A percentile compares a stretch with the other conserved stretches of the same genome.
Evolutionary conservation across 2,329 filamentous ascomycete species (phyloP).

Genomic region (Trichophyton schoenleinii): DNA sequence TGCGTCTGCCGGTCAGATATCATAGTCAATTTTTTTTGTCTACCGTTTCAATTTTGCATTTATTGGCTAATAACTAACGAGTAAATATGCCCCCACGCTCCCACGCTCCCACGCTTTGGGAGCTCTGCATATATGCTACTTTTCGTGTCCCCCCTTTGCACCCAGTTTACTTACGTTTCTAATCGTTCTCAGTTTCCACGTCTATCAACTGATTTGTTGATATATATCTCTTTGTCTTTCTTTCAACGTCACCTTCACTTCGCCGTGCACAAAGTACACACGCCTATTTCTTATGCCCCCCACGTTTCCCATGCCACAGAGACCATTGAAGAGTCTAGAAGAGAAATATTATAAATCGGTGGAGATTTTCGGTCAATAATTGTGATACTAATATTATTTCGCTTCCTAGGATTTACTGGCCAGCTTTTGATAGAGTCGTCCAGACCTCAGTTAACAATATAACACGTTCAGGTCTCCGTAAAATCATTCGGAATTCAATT

Average conservation of each 20-base stretch:
- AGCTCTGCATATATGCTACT: no score
- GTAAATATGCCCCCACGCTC: neutral
- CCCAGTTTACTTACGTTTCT: no score
- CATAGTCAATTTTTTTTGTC: neutral
- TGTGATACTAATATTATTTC: neutral
- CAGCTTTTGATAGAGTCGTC: neutral
- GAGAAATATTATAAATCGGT: neutral
- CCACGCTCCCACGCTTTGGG: no score
- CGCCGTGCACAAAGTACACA: neutral
- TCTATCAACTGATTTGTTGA: no score
- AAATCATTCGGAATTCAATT: neutral
- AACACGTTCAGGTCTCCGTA: neutral
- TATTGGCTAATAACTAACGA: neutral
- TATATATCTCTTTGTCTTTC: neutral
- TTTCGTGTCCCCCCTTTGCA: no score
- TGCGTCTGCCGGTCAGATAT: constrained; percentile 11
- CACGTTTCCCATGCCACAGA: neutral
- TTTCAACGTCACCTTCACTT: neutral
- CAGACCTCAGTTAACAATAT: neutral
- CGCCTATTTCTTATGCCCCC: neutral
- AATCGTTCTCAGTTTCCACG: no score
- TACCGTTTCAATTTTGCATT: neutral
- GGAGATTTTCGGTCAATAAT: neutral
- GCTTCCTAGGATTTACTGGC: neutral
- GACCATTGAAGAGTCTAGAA: neutral